A percentile compares a stretch with the other conserved stretches of the same genome.
Evolutionary conservation across 495 filamentous ascomycete species (phyloP).

Genomic region (Patellaria atrata): DNA sequence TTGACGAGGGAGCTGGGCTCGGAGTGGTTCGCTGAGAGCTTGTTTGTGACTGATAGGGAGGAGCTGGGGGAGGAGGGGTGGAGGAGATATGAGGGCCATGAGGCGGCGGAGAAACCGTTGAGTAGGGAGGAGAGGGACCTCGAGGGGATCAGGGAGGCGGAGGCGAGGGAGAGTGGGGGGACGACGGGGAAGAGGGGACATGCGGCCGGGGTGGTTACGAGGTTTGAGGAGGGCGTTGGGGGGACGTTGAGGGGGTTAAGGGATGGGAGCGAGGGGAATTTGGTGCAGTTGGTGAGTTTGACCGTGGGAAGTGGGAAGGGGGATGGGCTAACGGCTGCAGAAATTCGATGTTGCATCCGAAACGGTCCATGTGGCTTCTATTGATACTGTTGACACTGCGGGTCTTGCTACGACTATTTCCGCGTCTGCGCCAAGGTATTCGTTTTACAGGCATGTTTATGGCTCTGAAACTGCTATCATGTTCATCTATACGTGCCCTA

Average conservation of each 20-base stretch:
- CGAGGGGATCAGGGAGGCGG: slow-evolving; percentile 60
- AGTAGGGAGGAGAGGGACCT: slow-evolving; percentile 77
- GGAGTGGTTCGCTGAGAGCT: slow-evolving; percentile 67
- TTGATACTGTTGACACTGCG: slow-evolving; percentile 35
- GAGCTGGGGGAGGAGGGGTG: slow-evolving; percentile 63
- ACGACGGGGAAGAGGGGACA: slow-evolving; percentile 44
- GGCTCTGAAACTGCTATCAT: slow-evolving; percentile 49
- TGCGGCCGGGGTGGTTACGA: slow-evolving; percentile 29
- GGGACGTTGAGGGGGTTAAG: slow-evolving; percentile 39
- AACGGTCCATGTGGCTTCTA: slow-evolving; percentile 55
- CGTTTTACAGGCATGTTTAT: slow-evolving; percentile 62
- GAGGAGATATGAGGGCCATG: slow-evolving; percentile 56
- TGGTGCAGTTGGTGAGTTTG: slow-evolving; percentile 68
- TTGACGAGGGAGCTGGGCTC: slow-evolving; percentile 74
- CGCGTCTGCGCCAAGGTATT: slow-evolving; percentile 71
- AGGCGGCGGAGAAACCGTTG: slow-evolving; percentile 51
- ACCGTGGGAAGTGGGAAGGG: neutral
- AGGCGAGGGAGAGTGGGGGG: slow-evolving; percentile 63
- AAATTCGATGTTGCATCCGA: slow-evolving; percentile 66
- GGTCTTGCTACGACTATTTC: slow-evolving; percentile 48
- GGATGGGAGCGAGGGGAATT: slow-evolving; percentile 28
- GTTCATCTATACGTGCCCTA: slow-evolving; percentile 91
- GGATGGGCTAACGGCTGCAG: slow-evolving; percentile 25
- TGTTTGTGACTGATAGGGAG: slow-evolving; percentile 61
- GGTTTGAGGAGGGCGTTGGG: slow-evolving; percentile 25